Percentiles rank a stretch among this genome's conserved stretches.
Evolutionary conservation across 768 basidiomycete genomes (phyloP).

Genomic region (Russula virescens): DNA sequence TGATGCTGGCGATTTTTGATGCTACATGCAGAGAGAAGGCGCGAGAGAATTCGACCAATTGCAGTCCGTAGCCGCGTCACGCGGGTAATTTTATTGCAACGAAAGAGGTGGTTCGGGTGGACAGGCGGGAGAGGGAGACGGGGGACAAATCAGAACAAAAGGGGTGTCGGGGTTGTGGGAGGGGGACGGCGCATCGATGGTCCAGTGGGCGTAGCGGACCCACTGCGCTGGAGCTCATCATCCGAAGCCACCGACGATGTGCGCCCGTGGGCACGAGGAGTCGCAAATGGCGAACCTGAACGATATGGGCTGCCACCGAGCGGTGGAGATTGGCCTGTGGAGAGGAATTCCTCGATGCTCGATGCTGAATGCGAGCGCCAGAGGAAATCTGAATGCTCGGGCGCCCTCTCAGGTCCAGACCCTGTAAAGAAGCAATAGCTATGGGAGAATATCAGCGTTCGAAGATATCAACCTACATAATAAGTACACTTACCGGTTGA

Average conservation of each 20-base stretch:
- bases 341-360: conserved; percentile 47
- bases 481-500: conserved; percentile 50
- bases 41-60: neutral
- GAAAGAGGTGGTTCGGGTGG: neutral
- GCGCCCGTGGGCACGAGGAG: conserved; percentile 15
- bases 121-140: neutral
- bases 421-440: conserved; percentile 86
- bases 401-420: conserved; percentile 25
- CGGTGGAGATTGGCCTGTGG: conserved; percentile 23
- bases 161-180: conserved; percentile 13
- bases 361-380: conserved; percentile 47
- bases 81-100: conserved; percentile 10
- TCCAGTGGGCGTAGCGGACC: conserved; percentile 20
- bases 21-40: conserved; percentile 6
- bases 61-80: conserved; percentile 5
- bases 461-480: neutral
- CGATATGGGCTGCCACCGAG: conserved; percentile 1
- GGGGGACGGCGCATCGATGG: neutral
- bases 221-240: conserved; percentile 20
- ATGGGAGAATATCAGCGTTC: conserved; percentile 16
- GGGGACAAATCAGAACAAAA: conserved; percentile 1
- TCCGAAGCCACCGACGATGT: conserved; percentile 8
- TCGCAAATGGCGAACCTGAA: conserved; percentile 13
- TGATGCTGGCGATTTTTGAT: conserved; percentile 2
- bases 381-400: conserved; percentile 29